Conservation (phyloP, 1,139 yeast genomes). For the Magnusiomyces ingens region DNA sequence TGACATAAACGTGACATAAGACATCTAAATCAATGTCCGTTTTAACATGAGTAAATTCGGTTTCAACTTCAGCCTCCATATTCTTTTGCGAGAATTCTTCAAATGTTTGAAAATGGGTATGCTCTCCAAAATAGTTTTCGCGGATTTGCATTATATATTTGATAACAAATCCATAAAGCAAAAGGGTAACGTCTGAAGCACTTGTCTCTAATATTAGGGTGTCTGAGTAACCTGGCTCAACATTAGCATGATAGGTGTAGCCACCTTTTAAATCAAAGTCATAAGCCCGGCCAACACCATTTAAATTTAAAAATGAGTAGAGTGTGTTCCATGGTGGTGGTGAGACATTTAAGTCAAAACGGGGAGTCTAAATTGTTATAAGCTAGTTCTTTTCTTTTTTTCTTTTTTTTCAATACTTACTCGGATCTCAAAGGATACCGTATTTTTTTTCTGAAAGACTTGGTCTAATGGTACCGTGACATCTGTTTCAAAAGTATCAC, state of each 20-base stretch:
- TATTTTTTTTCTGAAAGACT: slow-evolving; percentile 50
- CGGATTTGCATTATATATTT: slow-evolving; percentile 70
- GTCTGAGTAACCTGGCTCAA: slow-evolving; percentile 63
- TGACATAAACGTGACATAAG: slow-evolving; percentile 59
- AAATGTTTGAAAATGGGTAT: slow-evolving; percentile 72
- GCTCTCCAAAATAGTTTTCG: slow-evolving; percentile 87
- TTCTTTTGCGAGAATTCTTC: slow-evolving; percentile 58
- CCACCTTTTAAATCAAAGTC: slow-evolving; percentile 59
- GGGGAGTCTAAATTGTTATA: slow-evolving; percentile 40
- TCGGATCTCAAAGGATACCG: slow-evolving; percentile 45
- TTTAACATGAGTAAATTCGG: slow-evolving; percentile 26
- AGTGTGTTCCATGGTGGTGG: slow-evolving; percentile 92
- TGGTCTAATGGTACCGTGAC: slow-evolving; percentile 56
- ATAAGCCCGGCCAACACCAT: slow-evolving; percentile 59
- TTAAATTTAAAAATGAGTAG: slow-evolving; percentile 57
- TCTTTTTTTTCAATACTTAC: slow-evolving; percentile 14
- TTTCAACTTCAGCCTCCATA: slow-evolving; percentile 2
- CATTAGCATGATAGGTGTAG: slow-evolving; percentile 52
- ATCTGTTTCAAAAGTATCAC: slow-evolving; percentile 47
- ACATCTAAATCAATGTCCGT: slow-evolving; percentile 73
- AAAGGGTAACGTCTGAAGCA: slow-evolving; percentile 61
- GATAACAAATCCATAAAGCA: slow-evolving; percentile 72
- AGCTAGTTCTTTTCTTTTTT: no score
- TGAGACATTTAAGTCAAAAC: slow-evolving; percentile 55
- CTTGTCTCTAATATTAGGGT: slow-evolving; percentile 57